A percentile compares a stretch with the other conserved stretches of the same genome.
phyloP scores from a whole-genome alignment of 352 stramenopile genomes.

The Nothophytophthora sp. region DNA sequence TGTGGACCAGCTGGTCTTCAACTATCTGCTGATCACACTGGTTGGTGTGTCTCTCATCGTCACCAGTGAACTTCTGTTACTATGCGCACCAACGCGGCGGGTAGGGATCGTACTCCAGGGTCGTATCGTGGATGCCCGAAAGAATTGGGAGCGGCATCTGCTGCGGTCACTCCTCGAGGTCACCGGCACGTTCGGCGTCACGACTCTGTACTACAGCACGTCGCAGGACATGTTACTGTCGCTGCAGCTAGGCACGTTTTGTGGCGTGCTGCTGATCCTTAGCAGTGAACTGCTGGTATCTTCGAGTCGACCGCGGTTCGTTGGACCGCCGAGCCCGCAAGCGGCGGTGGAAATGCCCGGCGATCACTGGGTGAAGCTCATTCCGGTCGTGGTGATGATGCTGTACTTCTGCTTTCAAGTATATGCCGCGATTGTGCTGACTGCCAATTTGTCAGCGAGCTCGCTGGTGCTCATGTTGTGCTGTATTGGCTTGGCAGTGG shows the following conservation, averaged over 20 bases:
- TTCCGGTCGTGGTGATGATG: constrained; percentile 65
- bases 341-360: constrained; percentile 45
- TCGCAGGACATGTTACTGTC: constrained; percentile 63
- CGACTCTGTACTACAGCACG: constrained; percentile 56
- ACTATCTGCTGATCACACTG: constrained; percentile 73
- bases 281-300: constrained; percentile 48
- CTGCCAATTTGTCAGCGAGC: constrained; percentile 39
- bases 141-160: constrained; percentile 66
- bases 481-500: constrained; percentile 44
- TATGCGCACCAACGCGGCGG: constrained; percentile 64
- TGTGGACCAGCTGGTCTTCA: constrained; percentile 65
- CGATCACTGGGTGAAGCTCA: constrained; percentile 82
- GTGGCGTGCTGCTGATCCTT: constrained; percentile 58
- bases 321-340: constrained; percentile 22
- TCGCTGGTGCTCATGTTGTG: constrained; percentile 40
- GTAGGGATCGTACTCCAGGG: constrained; percentile 66
- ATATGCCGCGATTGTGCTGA: constrained; percentile 44
- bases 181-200: constrained; percentile 52
- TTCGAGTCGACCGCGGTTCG: constrained; percentile 13
- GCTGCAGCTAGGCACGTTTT: constrained; percentile 75
- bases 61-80: constrained; percentile 70
- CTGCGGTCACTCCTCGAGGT: constrained; percentile 65
- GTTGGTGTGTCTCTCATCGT: constrained; percentile 77
- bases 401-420: constrained; percentile 64
- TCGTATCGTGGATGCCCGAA: constrained; percentile 65